Evolutionary conservation across 768 basidiomycete genomes (phyloP).

Genomic region (Leccinum uliginosum): DNA sequence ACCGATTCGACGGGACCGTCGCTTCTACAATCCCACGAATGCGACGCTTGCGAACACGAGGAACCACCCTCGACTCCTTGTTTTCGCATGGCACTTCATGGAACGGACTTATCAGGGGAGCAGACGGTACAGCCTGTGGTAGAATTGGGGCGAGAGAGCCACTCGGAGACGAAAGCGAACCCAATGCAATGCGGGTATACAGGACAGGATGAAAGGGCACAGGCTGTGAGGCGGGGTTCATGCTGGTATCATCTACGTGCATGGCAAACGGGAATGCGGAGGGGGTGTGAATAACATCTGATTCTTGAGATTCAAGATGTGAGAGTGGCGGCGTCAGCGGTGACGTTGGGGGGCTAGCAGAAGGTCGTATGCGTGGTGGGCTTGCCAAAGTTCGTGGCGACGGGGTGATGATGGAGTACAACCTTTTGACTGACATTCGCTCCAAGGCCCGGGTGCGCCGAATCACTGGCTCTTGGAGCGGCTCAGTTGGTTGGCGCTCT

Average conservation of each 20-base stretch:
- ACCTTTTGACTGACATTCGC: constrained; percentile 13
- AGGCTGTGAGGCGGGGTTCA: constrained; percentile 31
- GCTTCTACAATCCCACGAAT: constrained; percentile 1
- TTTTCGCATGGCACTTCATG: constrained; percentile 8
- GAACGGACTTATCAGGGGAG: constrained; percentile 2
- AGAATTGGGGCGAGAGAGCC: constrained; percentile 4
- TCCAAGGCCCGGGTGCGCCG: constrained; percentile 18
- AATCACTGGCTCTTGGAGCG: constrained; percentile 23
- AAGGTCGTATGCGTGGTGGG: constrained; percentile 5
- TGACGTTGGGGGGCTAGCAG: constrained; percentile 23
- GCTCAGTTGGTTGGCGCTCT: constrained; percentile 34
- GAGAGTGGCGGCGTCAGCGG: constrained; percentile 28
- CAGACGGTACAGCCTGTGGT: constrained; percentile 7
- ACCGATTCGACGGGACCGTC: constrained; percentile 18
- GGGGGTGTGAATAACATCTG: constrained; percentile 48
- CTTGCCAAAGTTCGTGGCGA: constrained; percentile 6
- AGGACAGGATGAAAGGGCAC: constrained; percentile 29
- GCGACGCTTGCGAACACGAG: constrained; percentile 11
- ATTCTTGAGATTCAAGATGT: constrained; percentile 38
- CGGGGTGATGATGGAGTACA: constrained; percentile 13
- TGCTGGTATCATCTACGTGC: constrained; percentile 31
- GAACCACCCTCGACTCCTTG: constrained; percentile 5
- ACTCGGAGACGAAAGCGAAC: constrained; percentile 11
- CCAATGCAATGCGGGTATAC: constrained; percentile 36
- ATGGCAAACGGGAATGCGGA: constrained; percentile 27